These are phyloP conservation scores for Pseudonitzschia multiseries DNA, from an alignment of 108 stramenopile genomes.

Conservation along the genomic window DNA sequence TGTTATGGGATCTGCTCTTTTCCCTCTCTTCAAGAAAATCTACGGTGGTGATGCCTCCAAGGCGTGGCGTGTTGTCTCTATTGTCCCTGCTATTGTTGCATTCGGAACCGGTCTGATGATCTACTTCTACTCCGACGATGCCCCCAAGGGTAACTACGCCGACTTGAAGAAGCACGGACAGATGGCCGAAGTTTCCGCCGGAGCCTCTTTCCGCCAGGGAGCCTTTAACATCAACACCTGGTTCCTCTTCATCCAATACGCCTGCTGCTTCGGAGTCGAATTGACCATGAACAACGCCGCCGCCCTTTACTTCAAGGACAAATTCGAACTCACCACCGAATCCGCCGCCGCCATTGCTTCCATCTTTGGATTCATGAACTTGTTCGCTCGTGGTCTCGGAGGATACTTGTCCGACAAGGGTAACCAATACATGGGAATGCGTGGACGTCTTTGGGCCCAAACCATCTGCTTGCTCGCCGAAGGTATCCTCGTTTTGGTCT, in stretches of 20 bases:
- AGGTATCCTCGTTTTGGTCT: conserved; percentile 65
- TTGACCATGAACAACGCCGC: conserved; percentile 91
- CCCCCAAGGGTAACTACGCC: conserved; percentile 84
- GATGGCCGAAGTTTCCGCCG: conserved; percentile 74
- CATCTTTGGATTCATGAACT: conserved; percentile 75
- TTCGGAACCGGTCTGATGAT: conserved; percentile 52
- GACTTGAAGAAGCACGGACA: conserved; percentile 78
- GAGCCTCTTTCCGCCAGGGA: conserved; percentile 63
- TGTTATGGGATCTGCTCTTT: conserved; percentile 71
- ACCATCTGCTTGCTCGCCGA: conserved; percentile 58
- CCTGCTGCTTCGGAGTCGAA: conserved; percentile 91
- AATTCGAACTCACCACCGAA: conserved; percentile 68
- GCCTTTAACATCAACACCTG: conserved; percentile 86
- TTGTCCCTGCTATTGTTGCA: conserved; percentile 77
- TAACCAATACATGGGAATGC: conserved; percentile 59
- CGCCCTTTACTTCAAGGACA: conserved; percentile 80
- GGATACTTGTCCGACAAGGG: conserved; percentile 55
- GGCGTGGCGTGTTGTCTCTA: conserved; percentile 81
- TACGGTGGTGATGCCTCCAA: conserved; percentile 62
- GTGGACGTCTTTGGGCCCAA: conserved; percentile 61
- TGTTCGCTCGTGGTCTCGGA: conserved; percentile 73
- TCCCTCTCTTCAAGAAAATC: conserved; percentile 71
- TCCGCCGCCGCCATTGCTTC: conserved; percentile 77
- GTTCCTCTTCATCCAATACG: conserved; percentile 88
- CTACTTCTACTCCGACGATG: conserved; percentile 71